These are phyloP conservation scores for Colletotrichum sp. DNA, from an alignment of 2,329 filamentous ascomycete genomes.

Conservation along the genomic window DNA sequence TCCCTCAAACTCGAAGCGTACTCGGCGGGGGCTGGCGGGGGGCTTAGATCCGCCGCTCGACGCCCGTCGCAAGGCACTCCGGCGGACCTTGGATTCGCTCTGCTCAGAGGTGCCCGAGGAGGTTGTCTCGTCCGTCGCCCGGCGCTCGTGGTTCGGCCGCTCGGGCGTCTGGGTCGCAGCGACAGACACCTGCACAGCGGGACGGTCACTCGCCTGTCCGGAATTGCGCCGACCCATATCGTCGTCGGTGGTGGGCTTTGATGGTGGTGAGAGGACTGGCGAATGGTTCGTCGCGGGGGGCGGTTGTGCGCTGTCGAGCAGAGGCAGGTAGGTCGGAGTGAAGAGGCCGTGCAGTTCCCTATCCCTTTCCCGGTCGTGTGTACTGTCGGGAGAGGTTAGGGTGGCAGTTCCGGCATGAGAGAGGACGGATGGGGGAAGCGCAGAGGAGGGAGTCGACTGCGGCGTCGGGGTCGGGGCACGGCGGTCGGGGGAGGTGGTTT, in stretches of 20 bases:
- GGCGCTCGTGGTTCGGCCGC: constrained; percentile 41
- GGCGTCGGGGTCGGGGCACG: background rate
- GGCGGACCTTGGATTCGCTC: constrained; percentile 53
- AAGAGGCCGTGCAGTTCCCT: constrained; percentile 67
- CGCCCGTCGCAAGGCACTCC: constrained; percentile 64
- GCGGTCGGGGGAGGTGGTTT: background rate
- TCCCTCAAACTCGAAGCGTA: constrained; percentile 67
- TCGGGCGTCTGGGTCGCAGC: constrained; percentile 21
- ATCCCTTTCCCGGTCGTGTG: constrained; percentile 54
- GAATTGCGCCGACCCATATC: constrained; percentile 8
- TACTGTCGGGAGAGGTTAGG: constrained; percentile 20
- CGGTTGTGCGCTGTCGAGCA: constrained; percentile 55
- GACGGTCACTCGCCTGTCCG: background rate
- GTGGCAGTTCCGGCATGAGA: constrained; percentile 12
- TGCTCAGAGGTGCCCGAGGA: constrained; percentile 59
- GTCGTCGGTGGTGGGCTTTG: constrained; percentile 12
- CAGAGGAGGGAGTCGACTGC: constrained; percentile 15
- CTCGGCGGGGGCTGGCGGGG: constrained; percentile 61
- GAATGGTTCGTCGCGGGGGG: constrained; percentile 24
- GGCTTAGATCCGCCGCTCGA: constrained; percentile 52
- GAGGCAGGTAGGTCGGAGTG: constrained; percentile 65
- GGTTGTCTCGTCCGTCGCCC: constrained; percentile 50
- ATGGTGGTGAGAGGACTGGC: constrained; percentile 23
- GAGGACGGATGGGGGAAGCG: background rate
- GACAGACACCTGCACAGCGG: background rate